A percentile compares a stretch with the other conserved stretches of the same genome.
Conservation (phyloP, 257 asterid species). For the Nicotiana tomentosiformis region DNA sequence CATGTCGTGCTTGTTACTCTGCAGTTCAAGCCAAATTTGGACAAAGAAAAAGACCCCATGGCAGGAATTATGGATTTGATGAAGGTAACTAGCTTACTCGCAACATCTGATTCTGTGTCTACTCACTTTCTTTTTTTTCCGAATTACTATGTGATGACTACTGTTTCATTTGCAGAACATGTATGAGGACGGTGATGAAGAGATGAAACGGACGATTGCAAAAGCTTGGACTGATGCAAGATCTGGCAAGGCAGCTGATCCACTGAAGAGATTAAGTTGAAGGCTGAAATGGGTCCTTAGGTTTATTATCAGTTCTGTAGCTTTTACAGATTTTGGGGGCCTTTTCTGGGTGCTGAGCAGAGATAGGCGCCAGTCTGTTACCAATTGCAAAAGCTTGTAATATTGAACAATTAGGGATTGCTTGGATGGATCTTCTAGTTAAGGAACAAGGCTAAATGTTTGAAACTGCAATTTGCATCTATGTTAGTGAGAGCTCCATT, state of each 20-base stretch:
- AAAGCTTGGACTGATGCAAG: constrained; percentile 89
- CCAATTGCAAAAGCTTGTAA: background rate
- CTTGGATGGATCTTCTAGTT: background rate
- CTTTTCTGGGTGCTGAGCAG: background rate
- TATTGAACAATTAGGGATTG: background rate
- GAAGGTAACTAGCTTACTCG: constrained; percentile 44
- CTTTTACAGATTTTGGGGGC: background rate
- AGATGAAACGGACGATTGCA: constrained; percentile 79
- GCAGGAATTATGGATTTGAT: constrained; percentile 89
- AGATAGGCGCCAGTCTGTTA: background rate
- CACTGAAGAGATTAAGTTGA: constrained; percentile 40
- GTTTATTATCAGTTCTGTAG: too few relatives aligned
- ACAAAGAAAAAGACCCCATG: constrained; percentile 76
- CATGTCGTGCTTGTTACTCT: background rate
- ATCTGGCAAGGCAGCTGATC: constrained; percentile 70
- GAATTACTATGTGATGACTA: background rate
- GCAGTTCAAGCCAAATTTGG: constrained; percentile 64
- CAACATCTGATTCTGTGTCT: background rate
- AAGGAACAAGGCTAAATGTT: too few relatives aligned
- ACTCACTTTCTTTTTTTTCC: background rate
- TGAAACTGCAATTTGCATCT: too few relatives aligned
- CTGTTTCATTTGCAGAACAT: constrained; percentile 43
- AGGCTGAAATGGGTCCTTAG: background rate
- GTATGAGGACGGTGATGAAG: constrained; percentile 89
- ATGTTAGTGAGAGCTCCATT: too few relatives aligned